Base-by-base conservation (phyloP, 768 basidiomycete species). In the Termitomyces titanicus region DNA sequence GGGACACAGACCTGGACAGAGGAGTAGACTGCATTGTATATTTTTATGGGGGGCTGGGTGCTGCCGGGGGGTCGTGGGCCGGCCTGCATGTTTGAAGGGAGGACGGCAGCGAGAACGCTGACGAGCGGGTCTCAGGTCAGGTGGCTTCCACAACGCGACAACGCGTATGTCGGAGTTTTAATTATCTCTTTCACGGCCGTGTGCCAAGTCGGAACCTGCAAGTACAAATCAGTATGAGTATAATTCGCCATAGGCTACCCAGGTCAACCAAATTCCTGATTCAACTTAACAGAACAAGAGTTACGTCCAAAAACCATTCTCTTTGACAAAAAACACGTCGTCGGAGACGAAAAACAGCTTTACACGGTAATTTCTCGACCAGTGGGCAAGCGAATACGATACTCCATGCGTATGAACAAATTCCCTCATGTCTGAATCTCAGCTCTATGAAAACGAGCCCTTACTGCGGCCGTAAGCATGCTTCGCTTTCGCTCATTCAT, bases 11-110 rank as follows among this genome's bases (percentile, higher is more conserved):
- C 90, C 86, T 92, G 90, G 9, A 94, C 92, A 9, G 90, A 91
- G 18, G 89, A 92, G 65, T 94, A 93, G 46, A 94, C 92, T 6
- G 91, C 91, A 83, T 94, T 94, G 75, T 94, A 94, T 61, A 94
- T 92, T 74, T 92, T 92, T 54, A 92, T 86, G 34, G 83, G 80
- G 68, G 83, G 69, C 60, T 79, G 75, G 29, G 65, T 68, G 66
- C 68, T 73, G 37, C 74, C 75, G 61, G 73, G 74, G 24, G 68
- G 62, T 63, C 74, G 72, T 51, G 76, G 69, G 57, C 72, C 74
- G 27, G 76, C 71, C 70, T 80, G 79, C 80, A 81, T 81, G 57
- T 12, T 25, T n/a, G n/a, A n/a, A n/a, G n/a, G n/a, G n/a, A n/a
- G 13, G 69, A 63, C 62, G 66, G 68, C 67, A 58, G 60, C 55